phyloP scores from a whole-genome alignment of 1,284 basidiomycete species.

The Rhodotorula sp. region DNA sequence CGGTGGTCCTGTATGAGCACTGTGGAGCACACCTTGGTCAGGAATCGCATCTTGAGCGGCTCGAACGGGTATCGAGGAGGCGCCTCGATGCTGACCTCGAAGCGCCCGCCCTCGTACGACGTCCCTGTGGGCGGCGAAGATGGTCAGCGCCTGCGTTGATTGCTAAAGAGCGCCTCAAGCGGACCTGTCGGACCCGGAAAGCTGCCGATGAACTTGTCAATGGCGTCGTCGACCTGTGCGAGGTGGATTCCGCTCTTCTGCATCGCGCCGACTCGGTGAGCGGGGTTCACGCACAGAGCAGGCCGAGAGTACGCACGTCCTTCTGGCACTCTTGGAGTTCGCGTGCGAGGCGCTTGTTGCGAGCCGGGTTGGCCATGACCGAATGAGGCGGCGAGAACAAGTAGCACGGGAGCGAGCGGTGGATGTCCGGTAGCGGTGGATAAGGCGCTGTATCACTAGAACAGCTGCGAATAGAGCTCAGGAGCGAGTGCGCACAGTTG shows the following conservation, averaged over 20 bases:
- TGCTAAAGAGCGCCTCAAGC: slow-evolving; percentile 5
- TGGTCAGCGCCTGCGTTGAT: slow-evolving; percentile 37
- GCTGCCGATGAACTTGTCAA: slow-evolving; percentile 82
- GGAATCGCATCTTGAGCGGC: slow-evolving; percentile 97
- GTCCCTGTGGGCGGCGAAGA: slow-evolving; percentile 61
- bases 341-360: slow-evolving; percentile 25
- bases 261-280: too few relatives aligned
- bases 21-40: slow-evolving; percentile 58
- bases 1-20: neutral
- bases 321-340: slow-evolving; percentile 31
- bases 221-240: slow-evolving; percentile 58
- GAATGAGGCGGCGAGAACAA: neutral
- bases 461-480: too few relatives aligned
- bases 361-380: slow-evolving; percentile 1
- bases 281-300: neutral
- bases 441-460: too few relatives aligned
- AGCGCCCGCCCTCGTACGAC: slow-evolving; percentile 89
- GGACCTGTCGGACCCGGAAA: slow-evolving; percentile 79
- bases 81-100: slow-evolving; percentile 67
- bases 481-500: too few relatives aligned
- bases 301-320: slow-evolving; percentile 5
- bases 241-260: slow-evolving; percentile 28
- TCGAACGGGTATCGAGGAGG: slow-evolving; percentile 80
- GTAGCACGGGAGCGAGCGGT: too few relatives aligned
- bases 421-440: too few relatives aligned